Conservation (phyloP, 345 rosid species). For the Eucalyptus microcorys region DNA sequence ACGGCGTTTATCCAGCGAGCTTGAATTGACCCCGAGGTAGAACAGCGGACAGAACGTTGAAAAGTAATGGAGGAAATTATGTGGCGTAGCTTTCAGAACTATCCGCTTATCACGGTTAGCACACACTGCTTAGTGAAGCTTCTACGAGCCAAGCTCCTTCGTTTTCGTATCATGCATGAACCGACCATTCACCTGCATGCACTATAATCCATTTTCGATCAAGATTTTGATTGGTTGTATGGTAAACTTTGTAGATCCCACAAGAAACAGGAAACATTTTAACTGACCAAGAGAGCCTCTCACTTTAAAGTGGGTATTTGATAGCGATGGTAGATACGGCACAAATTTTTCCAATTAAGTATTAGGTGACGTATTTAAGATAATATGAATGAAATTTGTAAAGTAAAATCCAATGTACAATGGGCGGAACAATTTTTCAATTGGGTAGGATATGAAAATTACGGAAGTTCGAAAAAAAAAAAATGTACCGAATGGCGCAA, state of each 20-base stretch:
- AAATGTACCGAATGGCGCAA: background rate
- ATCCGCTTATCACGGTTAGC: no score
- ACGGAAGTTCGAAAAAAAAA: no score
- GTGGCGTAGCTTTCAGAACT: no score
- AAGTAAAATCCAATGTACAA: background rate
- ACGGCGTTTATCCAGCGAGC: background rate
- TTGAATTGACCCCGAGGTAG: background rate
- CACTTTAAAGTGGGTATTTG: background rate
- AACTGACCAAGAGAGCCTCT: background rate
- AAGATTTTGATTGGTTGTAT: no score
- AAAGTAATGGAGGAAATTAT: no score
- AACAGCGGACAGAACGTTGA: background rate
- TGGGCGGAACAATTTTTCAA: accelerated
- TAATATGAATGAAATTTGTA: background rate
- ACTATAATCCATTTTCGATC: no score
- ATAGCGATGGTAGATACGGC: background rate
- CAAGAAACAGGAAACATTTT: no score
- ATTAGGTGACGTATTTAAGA: background rate
- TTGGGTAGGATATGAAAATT: background rate
- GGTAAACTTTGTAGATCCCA: background rate
- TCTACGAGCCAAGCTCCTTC: no score
- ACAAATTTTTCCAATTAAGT: no score
- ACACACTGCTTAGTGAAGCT: no score
- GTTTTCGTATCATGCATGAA: no score
- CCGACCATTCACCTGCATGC: no score